A percentile compares a stretch with the other conserved stretches of the same genome.
These are phyloP conservation scores for Cavenderia fasciculata DNA, from an alignment of 78 protist genomes.

Conservation along the genomic window DNA sequence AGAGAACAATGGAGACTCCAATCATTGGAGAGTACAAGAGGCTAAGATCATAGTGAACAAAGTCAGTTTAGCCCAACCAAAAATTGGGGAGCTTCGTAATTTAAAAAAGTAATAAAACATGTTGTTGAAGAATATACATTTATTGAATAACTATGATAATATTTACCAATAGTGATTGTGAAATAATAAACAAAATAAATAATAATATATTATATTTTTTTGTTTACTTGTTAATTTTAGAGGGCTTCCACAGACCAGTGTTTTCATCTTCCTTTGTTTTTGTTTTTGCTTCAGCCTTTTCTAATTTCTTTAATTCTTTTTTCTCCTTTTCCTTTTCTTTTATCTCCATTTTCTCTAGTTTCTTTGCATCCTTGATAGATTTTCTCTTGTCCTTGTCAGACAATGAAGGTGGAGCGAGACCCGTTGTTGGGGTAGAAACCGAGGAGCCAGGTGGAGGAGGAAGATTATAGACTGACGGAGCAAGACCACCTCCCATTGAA, in stretches of 20 bases:
- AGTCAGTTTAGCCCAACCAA: too few relatives aligned
- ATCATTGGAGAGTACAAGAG: too few relatives aligned
- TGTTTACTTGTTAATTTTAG: slow-evolving; percentile 11
- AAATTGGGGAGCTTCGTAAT: too few relatives aligned
- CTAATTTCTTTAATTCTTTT: slow-evolving; percentile 38
- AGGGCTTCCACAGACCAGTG: slow-evolving; percentile 9
- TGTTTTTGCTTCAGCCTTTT: slow-evolving; percentile 11
- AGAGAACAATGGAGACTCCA: too few relatives aligned
- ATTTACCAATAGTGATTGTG: too few relatives aligned
- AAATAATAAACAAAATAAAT: too few relatives aligned
- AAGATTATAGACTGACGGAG: not conserved
- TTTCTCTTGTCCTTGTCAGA: slow-evolving; percentile 59
- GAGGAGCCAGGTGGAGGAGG: not conserved
- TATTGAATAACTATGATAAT: too few relatives aligned
- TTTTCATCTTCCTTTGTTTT: not conserved
- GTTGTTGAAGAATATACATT: too few relatives aligned
- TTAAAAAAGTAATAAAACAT: too few relatives aligned
- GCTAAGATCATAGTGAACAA: too few relatives aligned
- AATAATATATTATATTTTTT: too few relatives aligned
- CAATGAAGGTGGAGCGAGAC: slow-evolving; percentile 8
- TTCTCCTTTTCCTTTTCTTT: slow-evolving; percentile 13
- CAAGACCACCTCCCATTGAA: not conserved
- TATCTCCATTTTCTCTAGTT: not conserved
- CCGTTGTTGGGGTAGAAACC: not conserved
- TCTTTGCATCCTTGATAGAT: slow-evolving; percentile 55